Evolutionary conservation across 2,329 filamentous ascomycete species (phyloP).

Genomic region (Calonectria henricotiae): DNA sequence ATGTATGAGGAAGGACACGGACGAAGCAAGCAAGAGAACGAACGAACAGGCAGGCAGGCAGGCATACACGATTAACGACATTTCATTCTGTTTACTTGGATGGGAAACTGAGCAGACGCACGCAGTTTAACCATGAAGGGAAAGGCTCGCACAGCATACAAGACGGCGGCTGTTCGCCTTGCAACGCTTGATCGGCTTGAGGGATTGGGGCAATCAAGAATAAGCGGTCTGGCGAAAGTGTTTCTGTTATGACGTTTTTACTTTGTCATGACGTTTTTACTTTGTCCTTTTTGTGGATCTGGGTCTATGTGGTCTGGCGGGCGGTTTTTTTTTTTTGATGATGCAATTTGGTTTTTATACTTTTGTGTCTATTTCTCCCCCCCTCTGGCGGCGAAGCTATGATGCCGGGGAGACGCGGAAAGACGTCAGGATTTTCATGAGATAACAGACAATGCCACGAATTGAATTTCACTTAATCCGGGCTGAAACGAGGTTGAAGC

Average conservation of each 20-base stretch:
- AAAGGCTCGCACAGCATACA: conserved; percentile 36
- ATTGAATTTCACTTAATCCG: conserved; percentile 19
- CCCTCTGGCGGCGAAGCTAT: conserved; percentile 6
- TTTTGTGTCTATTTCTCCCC: not conserved
- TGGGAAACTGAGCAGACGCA: not conserved
- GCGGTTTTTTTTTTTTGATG: conserved; percentile 1
- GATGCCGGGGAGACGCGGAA: conserved; percentile 9
- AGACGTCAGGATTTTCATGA: not conserved
- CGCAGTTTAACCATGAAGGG: not conserved
- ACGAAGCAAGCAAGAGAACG: not conserved
- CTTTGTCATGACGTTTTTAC: conserved; percentile 9
- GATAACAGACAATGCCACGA: conserved; percentile 18
- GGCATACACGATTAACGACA: conserved; percentile 1
- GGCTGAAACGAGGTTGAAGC: conserved; percentile 21
- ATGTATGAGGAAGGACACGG: not conserved
- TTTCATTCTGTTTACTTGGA: conserved; percentile 10
- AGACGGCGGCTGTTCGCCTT: conserved; percentile 48
- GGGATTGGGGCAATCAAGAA: conserved; percentile 8
- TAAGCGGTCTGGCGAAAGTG: conserved; percentile 14
- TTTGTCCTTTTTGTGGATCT: conserved; percentile 23
- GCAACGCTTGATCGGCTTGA: conserved; percentile 36
- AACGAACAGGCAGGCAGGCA: not conserved
- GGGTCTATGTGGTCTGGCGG: not conserved
- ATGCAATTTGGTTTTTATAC: conserved; percentile 14
- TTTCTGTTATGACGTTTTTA: conserved; percentile 1